Evolutionary conservation across 805 yeast species (phyloP), one percentile per base, ranked within the genome.

Genomic region (Alloascoidea africana): DNA sequence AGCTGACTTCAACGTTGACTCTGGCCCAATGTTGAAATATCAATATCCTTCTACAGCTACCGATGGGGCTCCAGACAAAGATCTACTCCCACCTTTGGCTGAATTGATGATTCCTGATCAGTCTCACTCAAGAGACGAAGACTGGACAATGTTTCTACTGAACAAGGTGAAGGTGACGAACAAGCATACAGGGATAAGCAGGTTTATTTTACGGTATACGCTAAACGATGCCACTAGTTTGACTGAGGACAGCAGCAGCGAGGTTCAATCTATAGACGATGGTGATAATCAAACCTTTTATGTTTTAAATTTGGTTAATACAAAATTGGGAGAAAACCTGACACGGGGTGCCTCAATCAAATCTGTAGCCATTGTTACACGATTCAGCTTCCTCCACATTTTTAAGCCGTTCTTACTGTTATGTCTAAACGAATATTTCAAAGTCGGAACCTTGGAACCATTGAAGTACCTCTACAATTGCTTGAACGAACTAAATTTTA

Each of bases 1-100:
- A 4, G 81, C 89, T 1, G 87, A 81, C 55, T 86, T 85, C 53
- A 91, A 85, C 52, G 73, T 77, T 44, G 77, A 71, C 47, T 63
- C 72, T 39, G 95, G 96, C 0, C 77, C 91, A 0, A 60, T 70
- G 3, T 56, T 85, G 19, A 61, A 62, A 38, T 68, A 70, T 44
- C 86, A 77, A 48, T 64, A 68, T 37, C 89, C 93, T 2, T n/a
- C 30, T 23, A 8, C 30, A 8, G 30, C 30, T 23, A n/a, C n/a
- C n/a, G n/a, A n/a, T n/a, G n/a, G n/a, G n/a, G n/a, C n/a, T n/a
- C n/a, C n/a, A n/a, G 30, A n/a, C 8, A 23, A 23, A n/a, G n/a
- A 23, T 8, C 13, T 8, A n/a, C 30, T 65, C 35, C 53, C 52
- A n/a, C 65, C 59, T 38, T 58, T 73, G 38, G 75, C 78, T 1